Base-by-base conservation (phyloP, 257 asterid species). In the Solanum etuberosum region DNA sequence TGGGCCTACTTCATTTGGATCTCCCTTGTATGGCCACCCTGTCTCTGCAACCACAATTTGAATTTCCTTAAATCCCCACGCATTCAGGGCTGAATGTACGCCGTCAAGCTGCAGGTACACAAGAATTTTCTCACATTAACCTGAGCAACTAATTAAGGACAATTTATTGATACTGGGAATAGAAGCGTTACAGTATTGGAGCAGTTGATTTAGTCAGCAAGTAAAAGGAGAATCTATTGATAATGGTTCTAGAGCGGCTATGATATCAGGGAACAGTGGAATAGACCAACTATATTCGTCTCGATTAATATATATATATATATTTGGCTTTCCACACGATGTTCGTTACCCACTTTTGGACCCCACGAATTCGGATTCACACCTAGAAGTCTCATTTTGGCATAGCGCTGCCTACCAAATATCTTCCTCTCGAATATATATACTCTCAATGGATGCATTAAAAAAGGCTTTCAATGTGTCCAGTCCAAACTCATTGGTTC, bases 11-110 rank as follows among this genome's bases (percentile, higher is more conserved):
- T 97, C 99, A 29, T 86, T 95, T 7, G 98, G 87, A n/a, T 95
- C 99, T 11, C 99, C 99, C 91, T 93, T 93, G 43, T 95, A 96
- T 90, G 99, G 97, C 99, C 99, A 97, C 59, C 99, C 99, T 15
- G 99, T 97, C 96, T 97, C 99, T 29, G 99, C 99, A 57, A 97
- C 97, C 72, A 93, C 99, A 86, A 97, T 94, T 92, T 97, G 98
- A 14, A 95, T 91, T 71, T 97, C 98, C 88, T 93, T 90, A 76
- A 92, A 96, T 87, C 99, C 99, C 87, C 90, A 86, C 2, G 90
- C 93, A 83, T 93, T 96, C 91, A 97, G 91, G 73, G 99, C 99
- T 40, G 99, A 95, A 91, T 90, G 89, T 74, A 96, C 92, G 10
- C 98, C 97, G 90, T 97, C 99, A 71, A 97, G 97, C 99, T 97